Evolutionary conservation across 2,329 filamentous ascomycete genomes (phyloP).

Genomic region (Rhinocladiella mackenziei): DNA sequence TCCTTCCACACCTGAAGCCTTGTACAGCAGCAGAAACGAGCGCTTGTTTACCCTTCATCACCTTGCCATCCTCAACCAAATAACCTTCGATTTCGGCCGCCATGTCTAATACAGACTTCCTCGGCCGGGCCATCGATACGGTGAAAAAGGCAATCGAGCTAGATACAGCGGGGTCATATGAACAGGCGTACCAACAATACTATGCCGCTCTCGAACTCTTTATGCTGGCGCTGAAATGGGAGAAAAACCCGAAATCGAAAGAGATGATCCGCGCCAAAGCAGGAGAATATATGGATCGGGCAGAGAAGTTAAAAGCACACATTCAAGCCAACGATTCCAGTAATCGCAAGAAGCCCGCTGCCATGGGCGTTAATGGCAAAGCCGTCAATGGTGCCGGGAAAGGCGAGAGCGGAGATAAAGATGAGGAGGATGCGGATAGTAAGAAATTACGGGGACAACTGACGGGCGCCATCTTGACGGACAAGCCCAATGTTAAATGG

Average conservation of each 20-base stretch:
- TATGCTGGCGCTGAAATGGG: constrained; percentile 98
- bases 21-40: too few relatives aligned
- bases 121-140: constrained; percentile 91
- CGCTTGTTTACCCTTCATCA: too few relatives aligned
- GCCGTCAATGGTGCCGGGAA: constrained; percentile 51
- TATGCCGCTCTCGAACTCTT: constrained; percentile 95
- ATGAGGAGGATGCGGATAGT: constrained; percentile 77
- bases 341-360: constrained; percentile 49
- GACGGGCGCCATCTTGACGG: constrained; percentile 85
- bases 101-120: constrained; percentile 96
- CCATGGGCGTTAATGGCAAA: constrained; percentile 50
- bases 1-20: too few relatives aligned
- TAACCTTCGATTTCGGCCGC: constrained; percentile 30
- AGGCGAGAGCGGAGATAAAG: constrained; percentile 58
- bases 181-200: constrained; percentile 94
- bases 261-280: constrained; percentile 96
- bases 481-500: constrained; percentile 96
- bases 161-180: constrained; percentile 93
- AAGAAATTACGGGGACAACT: constrained; percentile 94
- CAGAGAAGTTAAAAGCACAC: constrained; percentile 95
- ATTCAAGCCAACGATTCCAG: constrained; percentile 66
- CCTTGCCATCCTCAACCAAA: too few relatives aligned
- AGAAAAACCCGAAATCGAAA: constrained; percentile 96
- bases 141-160: constrained; percentile 97
- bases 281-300: constrained; percentile 95